These are phyloP conservation scores for Aspergillus saccharolyticus DNA, from an alignment of 495 filamentous ascomycete genomes.

Conservation along the genomic window DNA sequence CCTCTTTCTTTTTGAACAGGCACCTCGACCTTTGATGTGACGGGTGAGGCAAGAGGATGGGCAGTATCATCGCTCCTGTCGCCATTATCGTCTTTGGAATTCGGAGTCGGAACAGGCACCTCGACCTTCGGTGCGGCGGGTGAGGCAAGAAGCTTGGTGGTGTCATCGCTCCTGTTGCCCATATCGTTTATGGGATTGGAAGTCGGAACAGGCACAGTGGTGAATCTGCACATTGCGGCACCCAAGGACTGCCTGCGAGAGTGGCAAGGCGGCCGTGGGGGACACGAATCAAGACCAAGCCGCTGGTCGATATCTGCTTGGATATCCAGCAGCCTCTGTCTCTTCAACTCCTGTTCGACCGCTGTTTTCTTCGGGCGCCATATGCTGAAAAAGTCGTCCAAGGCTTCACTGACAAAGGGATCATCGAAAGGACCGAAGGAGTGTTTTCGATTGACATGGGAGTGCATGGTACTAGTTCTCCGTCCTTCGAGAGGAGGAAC, in stretches of 20 bases:
- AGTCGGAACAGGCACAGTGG: not conserved
- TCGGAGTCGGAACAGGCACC: too few species aligned
- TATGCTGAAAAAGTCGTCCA: constrained; percentile 17
- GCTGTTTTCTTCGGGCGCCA: not conserved
- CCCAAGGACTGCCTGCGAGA: not conserved
- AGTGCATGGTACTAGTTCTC: too few species aligned
- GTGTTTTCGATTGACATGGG: not conserved
- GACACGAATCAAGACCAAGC: not conserved
- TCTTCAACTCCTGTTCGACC: not conserved
- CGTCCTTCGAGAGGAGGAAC: too few species aligned
- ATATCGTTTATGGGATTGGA: too few species aligned
- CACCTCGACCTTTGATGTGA: constrained; percentile 3
- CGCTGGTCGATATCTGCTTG: not conserved
- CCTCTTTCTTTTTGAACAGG: constrained; percentile 12
- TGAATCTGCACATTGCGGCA: not conserved
- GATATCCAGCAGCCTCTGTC: not conserved
- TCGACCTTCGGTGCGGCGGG: too few species aligned
- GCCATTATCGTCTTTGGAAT: too few species aligned
- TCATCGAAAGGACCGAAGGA: constrained; percentile 18
- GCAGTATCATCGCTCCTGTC: not conserved
- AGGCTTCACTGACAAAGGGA: not conserved
- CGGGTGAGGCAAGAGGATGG: not conserved
- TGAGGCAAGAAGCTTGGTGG: too few species aligned
- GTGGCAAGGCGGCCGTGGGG: not conserved
- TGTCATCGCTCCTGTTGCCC: too few species aligned